A percentile compares a stretch with the other conserved stretches of the same genome.
Evolutionary conservation across 768 basidiomycete species (phyloP).

Genomic region (Paxillus ammoniavirescens): DNA sequence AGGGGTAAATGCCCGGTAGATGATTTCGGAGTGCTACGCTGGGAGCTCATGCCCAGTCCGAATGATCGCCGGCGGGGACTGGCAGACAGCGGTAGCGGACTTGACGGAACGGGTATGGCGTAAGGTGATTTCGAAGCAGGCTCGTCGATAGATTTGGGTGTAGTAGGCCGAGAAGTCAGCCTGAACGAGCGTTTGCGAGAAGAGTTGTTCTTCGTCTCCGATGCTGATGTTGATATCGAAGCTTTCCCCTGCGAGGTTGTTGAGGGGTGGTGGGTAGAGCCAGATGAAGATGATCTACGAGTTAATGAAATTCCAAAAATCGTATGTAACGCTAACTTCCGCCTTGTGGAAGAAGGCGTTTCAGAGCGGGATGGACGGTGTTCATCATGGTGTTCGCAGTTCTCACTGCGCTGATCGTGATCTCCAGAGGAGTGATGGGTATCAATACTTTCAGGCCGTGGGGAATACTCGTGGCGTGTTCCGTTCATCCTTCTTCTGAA

Average conservation of each 20-base stretch:
- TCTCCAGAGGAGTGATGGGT: slow-evolving; percentile 9
- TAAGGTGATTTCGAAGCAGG: slow-evolving; percentile 17
- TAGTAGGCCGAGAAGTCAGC: slow-evolving; percentile 27
- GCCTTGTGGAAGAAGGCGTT: slow-evolving; percentile 26
- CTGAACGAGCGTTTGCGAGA: slow-evolving; percentile 33
- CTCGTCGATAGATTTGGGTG: slow-evolving; percentile 28
- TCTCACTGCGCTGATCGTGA: slow-evolving; percentile 11
- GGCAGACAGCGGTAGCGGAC: slow-evolving; percentile 30
- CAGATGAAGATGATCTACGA: slow-evolving; percentile 24
- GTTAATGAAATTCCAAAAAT: slow-evolving; percentile 30
- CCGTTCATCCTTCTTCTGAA: slow-evolving; percentile 16
- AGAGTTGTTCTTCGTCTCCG: slow-evolving; percentile 12
- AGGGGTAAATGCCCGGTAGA: slow-evolving; percentile 28
- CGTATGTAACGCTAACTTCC: slow-evolving; percentile 21
- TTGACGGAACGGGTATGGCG: slow-evolving; percentile 29
- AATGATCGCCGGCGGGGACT: slow-evolving; percentile 34
- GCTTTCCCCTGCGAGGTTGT: slow-evolving; percentile 19
- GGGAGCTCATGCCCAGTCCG: slow-evolving; percentile 26
- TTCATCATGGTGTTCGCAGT: slow-evolving; percentile 19
- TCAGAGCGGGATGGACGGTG: slow-evolving; percentile 23
- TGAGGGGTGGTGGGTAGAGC: slow-evolving; percentile 17
- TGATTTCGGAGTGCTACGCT: slow-evolving; percentile 29
- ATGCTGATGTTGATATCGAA: slow-evolving; percentile 23
- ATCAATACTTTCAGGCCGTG: slow-evolving; percentile 13
- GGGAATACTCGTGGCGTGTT: slow-evolving; percentile 17